These are phyloP conservation scores for Pseudomassariella vexata DNA, from an alignment of 2,329 filamentous ascomycete species.

Conservation along the genomic window DNA sequence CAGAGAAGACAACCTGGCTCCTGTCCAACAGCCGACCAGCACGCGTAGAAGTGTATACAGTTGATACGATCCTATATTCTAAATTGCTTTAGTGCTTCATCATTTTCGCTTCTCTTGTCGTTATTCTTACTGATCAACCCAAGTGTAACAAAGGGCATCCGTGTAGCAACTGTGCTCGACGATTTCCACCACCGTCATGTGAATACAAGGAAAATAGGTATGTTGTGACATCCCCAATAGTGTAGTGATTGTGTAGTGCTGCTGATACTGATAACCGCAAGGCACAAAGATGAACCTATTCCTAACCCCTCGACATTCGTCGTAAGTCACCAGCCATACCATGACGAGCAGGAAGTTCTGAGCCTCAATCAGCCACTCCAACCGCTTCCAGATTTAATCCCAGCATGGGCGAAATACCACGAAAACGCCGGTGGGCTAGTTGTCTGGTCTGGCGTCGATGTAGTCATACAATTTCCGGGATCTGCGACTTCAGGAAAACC, in stretches of 20 bases:
- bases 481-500: background rate
- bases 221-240: background rate
- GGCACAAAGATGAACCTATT: background rate
- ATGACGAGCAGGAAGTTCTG: background rate
- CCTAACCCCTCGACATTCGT: conserved; percentile 2
- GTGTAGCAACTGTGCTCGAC: conserved; percentile 5
- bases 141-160: conserved; percentile 5
- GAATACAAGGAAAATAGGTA: conserved; percentile 6
- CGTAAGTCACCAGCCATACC: background rate
- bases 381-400: too few relatives aligned
- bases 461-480: background rate
- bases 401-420: background rate
- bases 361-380: too few relatives aligned
- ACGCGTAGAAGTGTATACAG: too few relatives aligned
- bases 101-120: too few relatives aligned
- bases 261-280: background rate
- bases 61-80: too few relatives aligned
- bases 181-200: conserved; percentile 4
- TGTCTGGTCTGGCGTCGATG: background rate
- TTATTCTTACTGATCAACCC: background rate
- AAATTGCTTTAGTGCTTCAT: background rate
- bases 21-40: too few relatives aligned
- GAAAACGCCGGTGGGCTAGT: background rate
- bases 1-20: too few relatives aligned
- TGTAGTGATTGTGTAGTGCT: background rate